These are phyloP conservation scores for Hyphopichia fennica DNA, from an alignment of 1,139 yeast genomes.

Conservation along the genomic window DNA sequence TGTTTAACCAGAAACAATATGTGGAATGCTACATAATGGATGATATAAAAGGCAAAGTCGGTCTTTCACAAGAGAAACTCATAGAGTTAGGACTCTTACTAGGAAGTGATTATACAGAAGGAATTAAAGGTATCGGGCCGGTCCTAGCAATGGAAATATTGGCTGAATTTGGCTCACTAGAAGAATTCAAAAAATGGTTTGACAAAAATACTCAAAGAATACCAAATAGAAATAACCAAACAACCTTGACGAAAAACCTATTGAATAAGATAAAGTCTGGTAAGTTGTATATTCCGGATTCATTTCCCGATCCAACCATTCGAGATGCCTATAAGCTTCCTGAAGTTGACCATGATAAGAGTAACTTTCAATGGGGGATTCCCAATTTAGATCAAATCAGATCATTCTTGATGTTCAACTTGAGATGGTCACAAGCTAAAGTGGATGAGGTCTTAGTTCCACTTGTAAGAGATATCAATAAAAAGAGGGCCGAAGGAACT, in stretches of 20 bases:
- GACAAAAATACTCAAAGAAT: constrained; percentile 25
- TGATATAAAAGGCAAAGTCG: constrained; percentile 64
- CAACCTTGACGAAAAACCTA: constrained; percentile 46
- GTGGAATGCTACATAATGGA: constrained; percentile 78
- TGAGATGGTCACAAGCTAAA: constrained; percentile 79
- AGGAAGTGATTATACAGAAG: constrained; percentile 95
- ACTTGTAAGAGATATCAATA: constrained; percentile 75
- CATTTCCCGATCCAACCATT: constrained; percentile 72
- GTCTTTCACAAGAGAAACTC: constrained; percentile 60
- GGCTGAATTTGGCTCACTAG: constrained; percentile 68
- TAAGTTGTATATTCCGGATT: constrained; percentile 60
- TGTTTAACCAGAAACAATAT: constrained; percentile 91
- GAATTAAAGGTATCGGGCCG: constrained; percentile 89
- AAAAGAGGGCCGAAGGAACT: constrained; percentile 51
- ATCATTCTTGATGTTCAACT: constrained; percentile 61
- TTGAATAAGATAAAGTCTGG: constrained; percentile 56
- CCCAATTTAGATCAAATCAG: constrained; percentile 84
- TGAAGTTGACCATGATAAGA: constrained; percentile 77
- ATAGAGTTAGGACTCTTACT: constrained; percentile 78
- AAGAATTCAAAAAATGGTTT: constrained; percentile 40
- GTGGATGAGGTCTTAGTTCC: constrained; percentile 91
- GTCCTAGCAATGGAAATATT: constrained; percentile 90
- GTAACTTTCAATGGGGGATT: constrained; percentile 84
- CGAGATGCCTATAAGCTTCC: constrained; percentile 75
- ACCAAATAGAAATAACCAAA: constrained; percentile 14